phyloP scores from a whole-genome alignment of 1,284 basidiomycete genomes.

The Microbotryum saponariae region DNA sequence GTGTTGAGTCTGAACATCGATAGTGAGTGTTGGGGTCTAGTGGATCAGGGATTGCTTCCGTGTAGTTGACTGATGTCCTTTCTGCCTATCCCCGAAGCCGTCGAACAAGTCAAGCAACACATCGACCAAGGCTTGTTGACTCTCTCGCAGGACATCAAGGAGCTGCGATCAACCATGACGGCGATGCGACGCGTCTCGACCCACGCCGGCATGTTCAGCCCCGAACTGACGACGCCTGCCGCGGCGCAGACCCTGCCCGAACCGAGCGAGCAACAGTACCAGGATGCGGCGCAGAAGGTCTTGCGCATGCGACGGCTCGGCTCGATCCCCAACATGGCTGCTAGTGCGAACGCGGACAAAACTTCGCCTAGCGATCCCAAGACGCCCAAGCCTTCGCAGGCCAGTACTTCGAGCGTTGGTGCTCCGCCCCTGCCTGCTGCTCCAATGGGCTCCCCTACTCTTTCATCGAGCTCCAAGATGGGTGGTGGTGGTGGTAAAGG shows the following conservation, averaged over 20 bases:
- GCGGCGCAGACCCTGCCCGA: constrained; percentile 2
- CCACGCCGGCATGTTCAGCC: background rate
- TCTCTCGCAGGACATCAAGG: constrained; percentile 85
- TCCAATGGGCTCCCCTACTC: constrained; percentile 7
- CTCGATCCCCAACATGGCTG: background rate
- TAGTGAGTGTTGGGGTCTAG: constrained; percentile 54
- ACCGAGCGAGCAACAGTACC: constrained; percentile 28
- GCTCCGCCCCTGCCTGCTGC: constrained; percentile 18
- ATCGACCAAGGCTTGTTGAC: constrained; percentile 81
- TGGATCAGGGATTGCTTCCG: background rate
- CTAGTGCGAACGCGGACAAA: background rate
- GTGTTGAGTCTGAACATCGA: constrained; percentile 90
- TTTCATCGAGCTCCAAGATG: background rate
- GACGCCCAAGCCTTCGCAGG: background rate
- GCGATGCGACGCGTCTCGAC: constrained; percentile 46
- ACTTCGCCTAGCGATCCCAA: background rate
- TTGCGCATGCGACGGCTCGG: constrained; percentile 12
- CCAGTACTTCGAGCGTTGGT: constrained; percentile 13
- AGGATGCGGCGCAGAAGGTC: constrained; percentile 28
- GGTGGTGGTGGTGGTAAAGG: constrained; percentile 1
- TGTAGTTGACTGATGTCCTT: background rate
- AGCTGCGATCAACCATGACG: constrained; percentile 63
- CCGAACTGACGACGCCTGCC: background rate
- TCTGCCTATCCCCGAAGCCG: constrained; percentile 50
- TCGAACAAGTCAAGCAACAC: constrained; percentile 98